Evolutionary conservation across 1,139 yeast genomes (phyloP).

Genomic region (Scheffersomyces cryptocercus): DNA sequence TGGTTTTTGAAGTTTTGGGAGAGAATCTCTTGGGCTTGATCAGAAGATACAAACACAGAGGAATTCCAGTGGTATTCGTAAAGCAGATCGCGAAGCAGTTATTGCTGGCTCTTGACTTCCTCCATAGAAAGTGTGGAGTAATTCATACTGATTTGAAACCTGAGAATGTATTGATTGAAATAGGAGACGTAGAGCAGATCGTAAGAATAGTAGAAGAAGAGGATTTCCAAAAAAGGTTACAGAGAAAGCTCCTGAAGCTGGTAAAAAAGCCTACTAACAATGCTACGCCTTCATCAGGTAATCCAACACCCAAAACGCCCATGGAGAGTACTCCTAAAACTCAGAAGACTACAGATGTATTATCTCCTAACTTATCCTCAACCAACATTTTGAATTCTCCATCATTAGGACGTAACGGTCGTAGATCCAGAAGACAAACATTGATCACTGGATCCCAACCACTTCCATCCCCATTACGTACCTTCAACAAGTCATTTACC

Average conservation of each 20-base stretch:
- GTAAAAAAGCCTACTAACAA: conserved; percentile 3
- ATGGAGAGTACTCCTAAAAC: conserved; percentile 2
- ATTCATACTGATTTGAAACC: conserved; percentile 49
- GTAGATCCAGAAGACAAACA: conserved; percentile 71
- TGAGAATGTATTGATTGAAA: conserved; percentile 43
- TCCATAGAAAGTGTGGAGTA: conserved; percentile 43
- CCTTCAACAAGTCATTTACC: conserved; percentile 28
- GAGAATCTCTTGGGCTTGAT: conserved; percentile 42
- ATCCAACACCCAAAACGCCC: conserved; percentile 7
- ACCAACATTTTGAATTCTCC: conserved; percentile 24
- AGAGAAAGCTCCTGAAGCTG: conserved; percentile 8
- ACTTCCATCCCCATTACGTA: conserved; percentile 67
- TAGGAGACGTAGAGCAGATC: conserved; percentile 38
- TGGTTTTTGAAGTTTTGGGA: conserved; percentile 47
- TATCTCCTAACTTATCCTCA: conserved; percentile 2
- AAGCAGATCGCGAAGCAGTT: conserved; percentile 42
- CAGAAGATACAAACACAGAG: conserved; percentile 39
- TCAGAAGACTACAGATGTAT: background rate
- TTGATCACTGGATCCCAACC: conserved; percentile 87
- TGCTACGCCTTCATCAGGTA: conserved; percentile 4
- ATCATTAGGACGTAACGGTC: conserved; percentile 45
- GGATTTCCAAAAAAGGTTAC: conserved; percentile 14
- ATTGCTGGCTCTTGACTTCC: conserved; percentile 38
- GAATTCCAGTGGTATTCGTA: conserved; percentile 38
- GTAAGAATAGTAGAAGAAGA: conserved; percentile 36